Percentiles rank a stretch among this genome's conserved stretches.
Evolutionary conservation across 768 basidiomycete genomes (phyloP).

Genomic region (Phanerochaete sordida): DNA sequence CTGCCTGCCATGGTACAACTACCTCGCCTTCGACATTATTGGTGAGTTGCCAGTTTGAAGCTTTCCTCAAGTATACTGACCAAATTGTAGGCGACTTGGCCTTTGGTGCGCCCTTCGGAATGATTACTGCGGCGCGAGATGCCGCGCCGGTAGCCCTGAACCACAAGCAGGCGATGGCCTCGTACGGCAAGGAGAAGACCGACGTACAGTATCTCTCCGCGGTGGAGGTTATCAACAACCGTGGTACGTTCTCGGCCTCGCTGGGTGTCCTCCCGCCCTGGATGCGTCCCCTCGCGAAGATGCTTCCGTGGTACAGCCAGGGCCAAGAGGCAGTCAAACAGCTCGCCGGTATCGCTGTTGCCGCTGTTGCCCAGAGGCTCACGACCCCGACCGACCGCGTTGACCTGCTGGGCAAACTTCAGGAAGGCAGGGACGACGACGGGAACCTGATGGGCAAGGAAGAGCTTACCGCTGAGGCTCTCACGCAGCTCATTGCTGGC

Average conservation of each 20-base stretch:
- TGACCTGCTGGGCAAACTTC: constrained; percentile 80
- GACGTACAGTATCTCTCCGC: constrained; percentile 70
- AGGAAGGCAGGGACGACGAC: constrained; percentile 71
- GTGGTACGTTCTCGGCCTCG: constrained; percentile 83
- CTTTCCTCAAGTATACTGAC: not conserved
- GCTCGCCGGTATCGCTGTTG: constrained; percentile 76
- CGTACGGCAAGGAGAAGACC: constrained; percentile 47
- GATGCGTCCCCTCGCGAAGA: constrained; percentile 62
- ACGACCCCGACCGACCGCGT: constrained; percentile 65
- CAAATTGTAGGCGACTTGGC: constrained; percentile 65
- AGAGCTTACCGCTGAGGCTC: constrained; percentile 86
- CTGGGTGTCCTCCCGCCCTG: constrained; percentile 74
- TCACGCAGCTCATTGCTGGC: constrained; percentile 84
- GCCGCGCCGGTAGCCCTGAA: constrained; percentile 64
- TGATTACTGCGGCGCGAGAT: constrained; percentile 74
- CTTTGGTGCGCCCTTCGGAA: constrained; percentile 87
- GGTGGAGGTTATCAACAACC: constrained; percentile 80
- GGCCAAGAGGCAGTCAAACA: constrained; percentile 65
- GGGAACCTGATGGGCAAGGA: constrained; percentile 78
- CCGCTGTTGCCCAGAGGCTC: constrained; percentile 61
- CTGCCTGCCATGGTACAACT: constrained; percentile 68
- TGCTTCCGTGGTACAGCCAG: constrained; percentile 71
- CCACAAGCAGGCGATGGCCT: constrained; percentile 51
- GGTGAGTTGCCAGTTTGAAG: constrained; percentile 34
- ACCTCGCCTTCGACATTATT: constrained; percentile 73